Evolutionary conservation across 164 flowering plant species (phyloP), one percentile per base, ranked within the genome.

Genomic region (Liriodendron chinense): DNA sequence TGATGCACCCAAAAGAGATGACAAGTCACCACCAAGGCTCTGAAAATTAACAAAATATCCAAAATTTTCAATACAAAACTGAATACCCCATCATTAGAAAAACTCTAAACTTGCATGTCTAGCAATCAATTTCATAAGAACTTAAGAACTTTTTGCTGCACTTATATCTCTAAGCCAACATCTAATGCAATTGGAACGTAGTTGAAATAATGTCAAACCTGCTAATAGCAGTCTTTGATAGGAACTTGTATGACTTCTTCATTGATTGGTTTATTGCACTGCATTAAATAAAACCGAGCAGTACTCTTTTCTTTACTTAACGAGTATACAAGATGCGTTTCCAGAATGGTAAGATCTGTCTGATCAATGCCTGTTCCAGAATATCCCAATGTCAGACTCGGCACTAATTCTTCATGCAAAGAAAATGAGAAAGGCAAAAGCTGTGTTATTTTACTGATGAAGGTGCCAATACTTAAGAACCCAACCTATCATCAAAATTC

Each of bases 271-370:
- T 82, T 69, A n/a, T 74, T 82, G 77, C 84, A 88, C 74, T 84
- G 87, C 85, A 92, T 87, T 22, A 90, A 82, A 74, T 87, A 96
- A 76, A 94, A 89, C 48, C 80, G 78, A 80, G 89, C 76, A 77
- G 88, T 82, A 64, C 88, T 75, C 83, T 87, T 96, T 79, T 83
- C 90, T 83, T 88, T 85, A 68, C 85, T 88, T 63, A 87, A 61
- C 8, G 97, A 92, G 75, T 90, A 91, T 22, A 83, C 86, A 74
- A 65, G 74, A 80, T 88, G 88, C 68, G 84, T 83, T 79, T 89
- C 92, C 82, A 94, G 73, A 56, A 89, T 75, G 66, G 22, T 72
- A 70, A 96, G 87, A 74, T 84, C 82, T 28, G 76, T 74, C 74
- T 80, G 77, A 72, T 68, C 73, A 80, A 89, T 83, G 12, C 90